Base-by-base conservation (phyloP, 2,329 filamentous ascomycete genomes). In the Phialophora macrospora region DNA sequence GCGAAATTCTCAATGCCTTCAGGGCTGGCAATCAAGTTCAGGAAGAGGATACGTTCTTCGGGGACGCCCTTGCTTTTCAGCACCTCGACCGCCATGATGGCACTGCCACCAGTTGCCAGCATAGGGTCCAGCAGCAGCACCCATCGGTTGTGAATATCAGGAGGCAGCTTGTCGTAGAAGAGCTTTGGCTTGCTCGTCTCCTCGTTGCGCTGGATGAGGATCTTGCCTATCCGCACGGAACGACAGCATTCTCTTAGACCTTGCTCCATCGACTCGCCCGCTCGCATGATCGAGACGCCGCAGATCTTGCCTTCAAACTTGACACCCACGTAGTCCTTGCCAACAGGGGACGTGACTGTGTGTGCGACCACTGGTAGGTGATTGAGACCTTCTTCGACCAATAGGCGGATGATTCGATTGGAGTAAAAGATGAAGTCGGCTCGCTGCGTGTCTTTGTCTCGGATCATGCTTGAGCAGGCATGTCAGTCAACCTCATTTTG, bases 401-500 rank as follows among this genome's bases (percentile, higher is more conserved):
- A 85, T 49, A 99, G 85, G 34, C 95, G 92, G 77, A 98, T 98
- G 77, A 99, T 98, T 66, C 95, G 88, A 80, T 99, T 99, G 51
- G 93, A 97, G 82, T 98, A 97, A 81, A 99, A 99, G 76, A 99
- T 97, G 78, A 99, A 99, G 79, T 99, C 95, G 68, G 93, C 95
- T 65, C 95, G 90, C 63, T 90, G 87, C 5, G 95, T 99, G 72
- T 90, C 86, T 78, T 91, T 91, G 79, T 97, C 93, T 73, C 95
- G 90, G 76, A 99, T 98, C 86, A 97, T 97, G 69, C 94, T 98
- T 74, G 69, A 34, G 30, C 17, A 54, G 57, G 59, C 20, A 52
- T 32, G 58, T 61, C 38, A 62, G 49, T 56, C 58, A 41, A 62
- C 12, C 32, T 34, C 32, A 12, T 34, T 9, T 54, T 55, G 17